phyloP scores from a whole-genome alignment of 1,284 basidiomycete genomes.

The Puccinia sorghi region DNA sequence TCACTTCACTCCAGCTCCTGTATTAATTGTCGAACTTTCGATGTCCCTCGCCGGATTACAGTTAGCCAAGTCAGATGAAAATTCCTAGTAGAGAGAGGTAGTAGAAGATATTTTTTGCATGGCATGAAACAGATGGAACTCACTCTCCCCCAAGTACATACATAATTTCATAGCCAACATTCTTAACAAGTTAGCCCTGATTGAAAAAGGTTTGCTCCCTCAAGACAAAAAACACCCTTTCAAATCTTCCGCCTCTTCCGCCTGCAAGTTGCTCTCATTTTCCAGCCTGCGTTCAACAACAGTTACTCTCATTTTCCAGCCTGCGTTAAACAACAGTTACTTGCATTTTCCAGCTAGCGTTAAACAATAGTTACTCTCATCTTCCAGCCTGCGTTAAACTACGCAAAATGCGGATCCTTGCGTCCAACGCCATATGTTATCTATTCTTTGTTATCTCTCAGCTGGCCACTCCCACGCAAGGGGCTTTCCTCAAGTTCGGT shows the following conservation, averaged over 20 bases:
- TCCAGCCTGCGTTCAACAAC: not conserved
- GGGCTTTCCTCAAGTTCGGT: not conserved
- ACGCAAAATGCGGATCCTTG: not conserved
- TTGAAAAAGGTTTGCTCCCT: no score
- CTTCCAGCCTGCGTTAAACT: not conserved
- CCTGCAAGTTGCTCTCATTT: not conserved
- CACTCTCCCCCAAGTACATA: not conserved
- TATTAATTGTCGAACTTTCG: no score
- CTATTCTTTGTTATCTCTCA: not conserved
- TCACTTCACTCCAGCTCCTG: no score
- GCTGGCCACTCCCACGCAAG: not conserved
- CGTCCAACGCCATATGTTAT: not conserved
- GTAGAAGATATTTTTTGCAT: not conserved
- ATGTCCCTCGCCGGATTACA: not conserved
- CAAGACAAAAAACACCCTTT: no score
- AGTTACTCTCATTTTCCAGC: not conserved
- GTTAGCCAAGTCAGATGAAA: no score
- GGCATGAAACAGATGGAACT: constrained; percentile 3
- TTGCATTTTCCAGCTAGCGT: not conserved
- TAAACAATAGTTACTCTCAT: not conserved
- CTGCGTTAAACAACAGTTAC: not conserved
- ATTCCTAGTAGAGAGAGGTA: not conserved
- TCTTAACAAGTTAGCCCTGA: not conserved
- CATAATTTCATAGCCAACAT: not conserved
- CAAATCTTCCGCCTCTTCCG: not conserved